Evolutionary conservation across 1,284 basidiomycete species (phyloP), one percentile per base, ranked within the genome.

Genomic region (Ceratobasidium sp.): DNA sequence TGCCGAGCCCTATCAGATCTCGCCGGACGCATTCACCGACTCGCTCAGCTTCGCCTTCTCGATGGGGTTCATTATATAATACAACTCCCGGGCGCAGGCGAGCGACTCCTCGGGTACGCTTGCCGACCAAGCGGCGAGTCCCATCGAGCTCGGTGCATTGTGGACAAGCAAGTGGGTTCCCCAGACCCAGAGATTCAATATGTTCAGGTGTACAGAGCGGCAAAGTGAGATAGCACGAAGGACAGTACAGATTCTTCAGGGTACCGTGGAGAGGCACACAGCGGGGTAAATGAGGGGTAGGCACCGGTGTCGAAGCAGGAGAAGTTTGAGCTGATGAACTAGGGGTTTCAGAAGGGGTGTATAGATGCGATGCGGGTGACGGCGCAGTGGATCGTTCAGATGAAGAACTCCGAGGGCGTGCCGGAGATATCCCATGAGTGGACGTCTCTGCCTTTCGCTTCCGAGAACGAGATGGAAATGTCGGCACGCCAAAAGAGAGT

Each of bases 241-340:
- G 84, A 76, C 95, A 98, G 72, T 92, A 88, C 73, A 97, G 80
- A 4, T 82, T 82, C 74, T 89, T 84, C 7, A 98, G 82, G 1
- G 90, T 91, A 62, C 95, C 95, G 75, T 98, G 95, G 0, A 98
- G 82, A 3, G 95, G 95, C 47, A 98, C 92, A 73, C 90, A 93
- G 64, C 91, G 85, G 29, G 93, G 83, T 47, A 60, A 41, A 14
- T 44, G 58, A 33, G 66, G 44, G 27, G 56, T 46, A 49, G 69
- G 50, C 41, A 53, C 39, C 9, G 71, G 64, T 25, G 70, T 67
- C 33, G 67, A 57, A 41, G 66, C 54, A 25, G 39, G 69, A 29
- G 56, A 58, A 52, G 49, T 44, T 67, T 29, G 21, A 13, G 53
- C 36, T 49, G 58, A 56, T 56, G 58, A 46, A 46, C 16, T 30